These are phyloP conservation scores for Triticum urartu DNA, from an alignment of 176 grass and related monocot genomes.

Conservation along the genomic window DNA sequence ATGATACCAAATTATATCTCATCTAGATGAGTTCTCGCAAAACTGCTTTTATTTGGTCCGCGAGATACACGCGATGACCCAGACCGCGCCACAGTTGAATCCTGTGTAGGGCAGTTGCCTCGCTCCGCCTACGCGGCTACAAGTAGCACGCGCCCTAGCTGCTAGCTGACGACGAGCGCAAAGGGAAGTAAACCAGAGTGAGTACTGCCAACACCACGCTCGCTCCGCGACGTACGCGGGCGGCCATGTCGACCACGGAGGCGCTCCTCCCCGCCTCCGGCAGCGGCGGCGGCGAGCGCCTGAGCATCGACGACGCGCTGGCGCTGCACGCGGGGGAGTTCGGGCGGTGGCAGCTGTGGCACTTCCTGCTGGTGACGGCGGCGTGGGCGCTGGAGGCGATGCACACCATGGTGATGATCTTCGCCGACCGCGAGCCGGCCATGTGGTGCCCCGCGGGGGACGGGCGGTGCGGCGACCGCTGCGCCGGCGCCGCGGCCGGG, in stretches of 20 bases:
- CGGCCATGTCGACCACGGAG: slow-evolving; percentile 32
- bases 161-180: background rate
- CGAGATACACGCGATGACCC: background rate
- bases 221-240: background rate
- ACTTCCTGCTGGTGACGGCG: slow-evolving; percentile 71
- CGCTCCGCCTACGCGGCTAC: background rate
- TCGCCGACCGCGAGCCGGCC: slow-evolving; percentile 71
- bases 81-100: no score
- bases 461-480: slow-evolving; percentile 40
- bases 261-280: slow-evolving; percentile 2
- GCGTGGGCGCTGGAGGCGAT: slow-evolving; percentile 88
- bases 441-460: background rate
- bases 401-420: slow-evolving; percentile 92
- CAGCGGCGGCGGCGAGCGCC: background rate
- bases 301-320: slow-evolving; percentile 81
- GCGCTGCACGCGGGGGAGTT: slow-evolving; percentile 62
- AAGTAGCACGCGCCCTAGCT: background rate
- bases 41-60: background rate
- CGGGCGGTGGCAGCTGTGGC: slow-evolving; percentile 87
- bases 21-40: no score
- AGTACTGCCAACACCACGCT: background rate
- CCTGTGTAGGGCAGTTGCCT: background rate
- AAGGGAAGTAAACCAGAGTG: background rate
- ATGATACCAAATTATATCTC: no score
- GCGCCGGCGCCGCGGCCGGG: slow-evolving; percentile 9